These are phyloP conservation scores for Populus deltoides DNA, from an alignment of 345 rosid species.

Conservation along the genomic window DNA sequence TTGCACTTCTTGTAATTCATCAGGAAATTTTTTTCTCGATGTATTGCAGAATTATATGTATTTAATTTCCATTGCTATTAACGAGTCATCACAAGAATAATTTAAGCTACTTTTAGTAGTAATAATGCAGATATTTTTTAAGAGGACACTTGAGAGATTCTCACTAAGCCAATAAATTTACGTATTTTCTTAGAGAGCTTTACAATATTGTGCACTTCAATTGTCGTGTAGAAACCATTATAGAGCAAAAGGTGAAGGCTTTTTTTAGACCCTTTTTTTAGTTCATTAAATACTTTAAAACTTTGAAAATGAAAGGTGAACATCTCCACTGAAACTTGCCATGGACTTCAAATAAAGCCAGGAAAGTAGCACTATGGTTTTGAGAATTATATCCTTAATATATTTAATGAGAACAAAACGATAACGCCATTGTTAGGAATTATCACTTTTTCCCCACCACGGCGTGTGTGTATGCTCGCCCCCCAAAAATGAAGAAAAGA, in stretches of 20 bases:
- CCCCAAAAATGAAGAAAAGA: not conserved
- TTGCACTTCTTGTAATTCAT: not conserved
- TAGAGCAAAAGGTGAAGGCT: not conserved
- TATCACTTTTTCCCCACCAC: not conserved
- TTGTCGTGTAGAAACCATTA: not conserved
- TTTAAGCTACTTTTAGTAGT: not conserved
- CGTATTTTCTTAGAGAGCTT: not conserved
- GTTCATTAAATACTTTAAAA: not conserved
- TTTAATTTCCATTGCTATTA: not conserved
- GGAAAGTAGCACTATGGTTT: not conserved
- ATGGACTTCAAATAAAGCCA: not conserved
- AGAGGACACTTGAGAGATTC: not conserved
- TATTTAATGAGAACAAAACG: not conserved
- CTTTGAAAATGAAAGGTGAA: not conserved
- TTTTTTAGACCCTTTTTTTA: not conserved
- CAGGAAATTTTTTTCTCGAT: not conserved
- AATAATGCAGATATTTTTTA: not conserved
- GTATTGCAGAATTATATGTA: not conserved
- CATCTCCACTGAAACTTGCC: constrained; percentile 5
- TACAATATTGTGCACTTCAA: not conserved
- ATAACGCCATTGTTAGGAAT: not conserved
- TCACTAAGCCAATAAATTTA: not conserved
- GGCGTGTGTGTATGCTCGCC: not conserved
- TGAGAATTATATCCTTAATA: not conserved
- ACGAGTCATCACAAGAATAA: not conserved